These are phyloP conservation scores for Adansonia madagascariensis DNA, from an alignment of 441 rosid species.

Conservation along the genomic window DNA sequence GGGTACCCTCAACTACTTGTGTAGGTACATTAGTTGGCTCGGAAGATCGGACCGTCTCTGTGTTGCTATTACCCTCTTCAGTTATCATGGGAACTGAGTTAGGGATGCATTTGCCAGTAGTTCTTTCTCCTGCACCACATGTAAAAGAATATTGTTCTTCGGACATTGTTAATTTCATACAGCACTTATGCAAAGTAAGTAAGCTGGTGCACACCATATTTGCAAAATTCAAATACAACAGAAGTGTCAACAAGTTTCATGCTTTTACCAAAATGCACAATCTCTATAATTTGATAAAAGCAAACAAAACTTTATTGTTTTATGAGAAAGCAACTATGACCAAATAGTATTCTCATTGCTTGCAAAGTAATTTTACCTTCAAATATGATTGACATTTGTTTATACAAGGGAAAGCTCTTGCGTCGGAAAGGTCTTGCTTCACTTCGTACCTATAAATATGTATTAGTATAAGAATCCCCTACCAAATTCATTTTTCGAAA, in stretches of 20 bases:
- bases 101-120: slow-evolving; percentile 27
- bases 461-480: background rate
- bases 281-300: background rate
- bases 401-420: slow-evolving; percentile 43
- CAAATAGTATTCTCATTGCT: background rate
- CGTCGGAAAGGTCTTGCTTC: slow-evolving; percentile 48
- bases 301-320: background rate
- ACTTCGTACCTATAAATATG: slow-evolving; percentile 32
- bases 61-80: slow-evolving; percentile 46
- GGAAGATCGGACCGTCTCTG: slow-evolving; percentile 41
- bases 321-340: background rate
- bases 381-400: slow-evolving; percentile 43
- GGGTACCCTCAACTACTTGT: slow-evolving; percentile 37
- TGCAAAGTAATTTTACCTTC: slow-evolving; percentile 33
- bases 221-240: background rate
- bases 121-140: slow-evolving; percentile 38
- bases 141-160: background rate
- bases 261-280: slow-evolving; percentile 9
- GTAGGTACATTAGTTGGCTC: slow-evolving; percentile 37
- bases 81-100: slow-evolving; percentile 27
- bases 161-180: background rate
- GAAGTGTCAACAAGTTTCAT: background rate
- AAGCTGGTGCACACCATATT: background rate
- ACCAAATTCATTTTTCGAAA: background rate
- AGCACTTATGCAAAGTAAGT: background rate